Conservation (phyloP, 805 yeast species). For the Barnettozyma wickerhamii region DNA sequence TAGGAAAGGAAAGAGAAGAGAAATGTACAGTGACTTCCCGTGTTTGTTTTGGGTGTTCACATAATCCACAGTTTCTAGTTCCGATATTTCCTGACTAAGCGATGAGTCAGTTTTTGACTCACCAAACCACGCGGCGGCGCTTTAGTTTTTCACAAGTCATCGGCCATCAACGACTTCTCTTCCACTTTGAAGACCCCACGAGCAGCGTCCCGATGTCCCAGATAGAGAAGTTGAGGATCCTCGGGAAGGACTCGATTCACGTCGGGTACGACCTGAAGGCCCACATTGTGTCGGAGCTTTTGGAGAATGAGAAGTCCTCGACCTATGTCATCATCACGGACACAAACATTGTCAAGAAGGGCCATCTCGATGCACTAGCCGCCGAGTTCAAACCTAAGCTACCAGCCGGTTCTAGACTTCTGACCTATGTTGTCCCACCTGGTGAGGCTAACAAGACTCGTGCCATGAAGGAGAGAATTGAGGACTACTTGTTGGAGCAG, state of each 20-base stretch:
- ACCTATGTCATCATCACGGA: conserved; percentile 93
- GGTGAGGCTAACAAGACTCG: conserved; percentile 91
- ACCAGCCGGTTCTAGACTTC: conserved; percentile 55
- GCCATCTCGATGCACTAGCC: conserved; percentile 48
- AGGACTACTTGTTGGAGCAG: conserved; percentile 74
- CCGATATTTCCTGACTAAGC: background rate
- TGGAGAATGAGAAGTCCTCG: conserved; percentile 65
- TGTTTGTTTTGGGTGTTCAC: no score
- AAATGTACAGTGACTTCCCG: no score
- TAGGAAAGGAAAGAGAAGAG: no score
- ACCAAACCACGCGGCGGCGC: background rate
- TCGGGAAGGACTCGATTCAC: conserved; percentile 81
- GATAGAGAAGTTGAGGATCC: conserved; percentile 57
- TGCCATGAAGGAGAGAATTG: conserved; percentile 86
- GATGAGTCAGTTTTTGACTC: background rate
- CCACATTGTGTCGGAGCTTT: conserved; percentile 67
- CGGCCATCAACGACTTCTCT: no score
- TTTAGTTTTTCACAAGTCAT: no score
- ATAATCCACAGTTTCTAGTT: no score
- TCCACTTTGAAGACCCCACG: no score
- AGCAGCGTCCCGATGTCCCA: conserved; percentile 6
- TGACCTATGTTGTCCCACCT: conserved; percentile 76
- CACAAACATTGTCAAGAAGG: conserved; percentile 65
- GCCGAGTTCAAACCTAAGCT: conserved; percentile 39
- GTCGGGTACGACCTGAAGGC: conserved; percentile 80